Evolutionary conservation across 2,329 filamentous ascomycete genomes (phyloP), one percentile per base, ranked within the genome.

Genomic region (Zasmidium cellare): DNA sequence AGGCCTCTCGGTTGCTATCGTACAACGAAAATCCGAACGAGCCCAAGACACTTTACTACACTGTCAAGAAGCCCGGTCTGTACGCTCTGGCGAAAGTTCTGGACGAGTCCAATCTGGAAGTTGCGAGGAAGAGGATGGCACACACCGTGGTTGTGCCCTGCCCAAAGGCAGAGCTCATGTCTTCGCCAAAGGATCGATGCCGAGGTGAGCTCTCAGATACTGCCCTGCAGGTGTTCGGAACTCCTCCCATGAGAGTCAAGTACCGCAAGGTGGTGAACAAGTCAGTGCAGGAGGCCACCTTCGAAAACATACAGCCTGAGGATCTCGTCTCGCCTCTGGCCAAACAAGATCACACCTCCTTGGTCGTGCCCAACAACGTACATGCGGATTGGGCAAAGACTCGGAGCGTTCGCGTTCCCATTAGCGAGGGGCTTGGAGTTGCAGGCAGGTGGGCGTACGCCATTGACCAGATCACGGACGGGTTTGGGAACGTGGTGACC

Each of bases 291-390:
- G 90, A 90, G 59, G 91, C 92, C 65, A 91, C 93, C 62, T 93
- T 96, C 67, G 92, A 97, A 74, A 96, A 91, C 69, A 85, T 99
- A 46, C 92, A 96, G 67, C 92, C 94, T 0, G 92, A 97, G 50
- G 90, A 90, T 35, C 88, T 92, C 68, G 80, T 84, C 2, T 96
- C 91, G 1, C 91, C 92, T 1, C 79, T 96, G 35, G 76, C 89
- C n/a, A 81, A 85, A 46, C 79, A 82, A 50, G 80, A 78, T 1
- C 61, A 67, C 16, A 62, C 53, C 25, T 82, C 81, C 18, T 71
- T 92, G 45, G 78, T 88, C 45, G 75, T 82, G 12, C 82, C 76
- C 1, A 78, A 76, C 11, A 80, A 84, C 25, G 81, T 89, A 48
- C 89, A 93, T 64, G 81, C 89, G 31, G 86, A 88, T 0, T 97